These are phyloP conservation scores for Ophiostoma montium DNA, from an alignment of 2,329 filamentous ascomycete species.

Conservation along the genomic window DNA sequence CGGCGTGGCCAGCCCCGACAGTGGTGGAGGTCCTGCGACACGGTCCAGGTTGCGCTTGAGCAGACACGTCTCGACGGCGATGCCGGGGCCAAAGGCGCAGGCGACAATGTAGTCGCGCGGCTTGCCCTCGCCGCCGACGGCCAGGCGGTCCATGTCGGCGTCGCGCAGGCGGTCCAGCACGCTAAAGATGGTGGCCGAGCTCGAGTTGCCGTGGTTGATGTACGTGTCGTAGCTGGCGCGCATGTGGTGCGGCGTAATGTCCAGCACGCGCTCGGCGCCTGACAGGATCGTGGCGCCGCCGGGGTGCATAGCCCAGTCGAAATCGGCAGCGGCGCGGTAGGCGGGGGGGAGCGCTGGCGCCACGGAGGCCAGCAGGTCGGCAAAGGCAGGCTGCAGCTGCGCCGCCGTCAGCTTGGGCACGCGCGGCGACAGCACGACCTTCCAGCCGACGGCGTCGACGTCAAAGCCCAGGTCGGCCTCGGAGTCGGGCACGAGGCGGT, in stretches of 20 bases:
- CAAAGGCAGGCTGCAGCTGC: slow-evolving; percentile 39
- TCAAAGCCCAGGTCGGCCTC: slow-evolving; percentile 51
- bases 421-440: slow-evolving; percentile 47
- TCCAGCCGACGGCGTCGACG: slow-evolving; percentile 49
- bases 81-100: slow-evolving; percentile 57
- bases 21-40: slow-evolving; percentile 14
- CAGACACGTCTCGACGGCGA: slow-evolving; percentile 54
- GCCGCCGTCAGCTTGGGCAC: slow-evolving; percentile 43
- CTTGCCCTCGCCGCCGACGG: slow-evolving; percentile 30
- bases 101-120: slow-evolving; percentile 46
- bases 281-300: slow-evolving; percentile 53
- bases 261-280: slow-evolving; percentile 44
- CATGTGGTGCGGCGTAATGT: slow-evolving; percentile 48
- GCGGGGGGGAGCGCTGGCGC: slow-evolving; percentile 23
- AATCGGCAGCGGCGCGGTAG: slow-evolving; percentile 37
- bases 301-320: slow-evolving; percentile 63
- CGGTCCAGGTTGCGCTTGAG: slow-evolving; percentile 34
- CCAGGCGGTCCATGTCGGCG: slow-evolving; percentile 44
- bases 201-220: slow-evolving; percentile 53
- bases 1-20: slow-evolving; percentile 32
- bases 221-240: slow-evolving; percentile 58
- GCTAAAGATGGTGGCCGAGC: slow-evolving; percentile 54
- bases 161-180: slow-evolving; percentile 47
- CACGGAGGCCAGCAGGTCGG: slow-evolving; percentile 35
- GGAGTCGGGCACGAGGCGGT: slow-evolving; percentile 46